phyloP scores from a whole-genome alignment of 345 rosid species.

The Euclidium syriacum region DNA sequence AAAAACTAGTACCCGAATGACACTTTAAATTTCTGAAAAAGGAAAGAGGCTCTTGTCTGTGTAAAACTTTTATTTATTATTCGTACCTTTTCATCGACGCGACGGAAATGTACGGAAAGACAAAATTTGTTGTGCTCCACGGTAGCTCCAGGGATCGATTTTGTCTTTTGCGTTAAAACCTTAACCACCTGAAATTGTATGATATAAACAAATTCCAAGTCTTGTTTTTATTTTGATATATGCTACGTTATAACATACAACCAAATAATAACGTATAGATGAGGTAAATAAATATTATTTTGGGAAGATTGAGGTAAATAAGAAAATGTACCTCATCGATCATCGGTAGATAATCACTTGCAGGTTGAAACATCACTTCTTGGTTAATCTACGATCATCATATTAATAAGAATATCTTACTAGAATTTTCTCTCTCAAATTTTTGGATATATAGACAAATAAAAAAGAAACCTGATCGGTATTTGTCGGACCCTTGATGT shows the following conservation, averaged over 20 bases:
- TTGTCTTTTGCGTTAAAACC: conserved; percentile 51
- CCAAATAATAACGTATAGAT: neutral
- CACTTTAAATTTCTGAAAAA: neutral
- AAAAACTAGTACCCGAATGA: too few species aligned
- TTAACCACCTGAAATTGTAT: conserved; percentile 36
- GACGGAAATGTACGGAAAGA: conserved; percentile 73
- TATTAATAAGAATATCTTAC: neutral
- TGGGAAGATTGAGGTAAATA: too few species aligned
- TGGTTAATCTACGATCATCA: conserved; percentile 36
- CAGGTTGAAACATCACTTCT: conserved; percentile 68
- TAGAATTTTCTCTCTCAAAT: neutral
- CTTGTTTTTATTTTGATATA: neutral
- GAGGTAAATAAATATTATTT: too few species aligned
- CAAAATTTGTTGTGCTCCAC: conserved; percentile 92
- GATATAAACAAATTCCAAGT: neutral
- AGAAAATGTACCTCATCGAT: conserved; percentile 52
- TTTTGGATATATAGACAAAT: neutral
- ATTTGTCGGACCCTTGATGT: conserved; percentile 76
- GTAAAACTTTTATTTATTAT: neutral
- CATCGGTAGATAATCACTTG: conserved; percentile 79
- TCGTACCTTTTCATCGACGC: conserved; percentile 72
- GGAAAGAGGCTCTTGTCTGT: neutral
- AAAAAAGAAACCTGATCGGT: conserved; percentile 20
- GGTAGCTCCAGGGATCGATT: conserved; percentile 54
- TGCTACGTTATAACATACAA: neutral